phyloP scores from a whole-genome alignment of 768 basidiomycete species.

The Pisolithus tinctorius region DNA sequence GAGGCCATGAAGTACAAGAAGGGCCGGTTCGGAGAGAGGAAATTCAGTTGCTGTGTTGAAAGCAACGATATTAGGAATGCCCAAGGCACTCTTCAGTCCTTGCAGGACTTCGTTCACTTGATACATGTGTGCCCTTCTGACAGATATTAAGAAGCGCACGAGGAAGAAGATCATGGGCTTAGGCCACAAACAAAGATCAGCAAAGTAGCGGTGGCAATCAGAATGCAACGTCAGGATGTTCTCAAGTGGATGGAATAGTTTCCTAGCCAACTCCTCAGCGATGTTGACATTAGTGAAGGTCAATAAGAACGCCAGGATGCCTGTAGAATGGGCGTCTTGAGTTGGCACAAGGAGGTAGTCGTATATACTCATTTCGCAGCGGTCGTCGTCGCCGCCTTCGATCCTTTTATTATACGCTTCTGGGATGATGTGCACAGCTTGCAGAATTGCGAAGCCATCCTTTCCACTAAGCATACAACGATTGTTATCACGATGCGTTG shows the following conservation, averaged over 20 bases:
- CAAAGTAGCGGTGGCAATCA: not conserved
- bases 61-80: not conserved
- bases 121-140: not conserved
- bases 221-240: conserved; percentile 6
- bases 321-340: not conserved
- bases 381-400: no score
- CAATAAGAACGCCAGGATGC: conserved; percentile 15
- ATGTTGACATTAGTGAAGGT: conserved; percentile 6
- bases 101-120: not conserved
- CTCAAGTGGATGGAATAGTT: conserved; percentile 17
- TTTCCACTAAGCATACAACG: conserved; percentile 9
- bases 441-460: not conserved
- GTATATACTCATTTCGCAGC: not conserved
- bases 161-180: not conserved
- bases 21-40: not conserved
- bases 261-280: conserved; percentile 19
- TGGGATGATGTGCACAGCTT: not conserved
- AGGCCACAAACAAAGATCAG: not conserved
- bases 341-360: not conserved
- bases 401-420: no score
- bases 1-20: conserved; percentile 6
- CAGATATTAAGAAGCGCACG: not conserved
- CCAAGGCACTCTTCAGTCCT: not conserved
- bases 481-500: conserved; percentile 15
- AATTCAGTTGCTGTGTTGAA: not conserved